A percentile compares a stretch with the other conserved stretches of the same genome.
phyloP scores from a whole-genome alignment of 2,329 filamentous ascomycete species.

The Aspergillus pseudotamarii region DNA sequence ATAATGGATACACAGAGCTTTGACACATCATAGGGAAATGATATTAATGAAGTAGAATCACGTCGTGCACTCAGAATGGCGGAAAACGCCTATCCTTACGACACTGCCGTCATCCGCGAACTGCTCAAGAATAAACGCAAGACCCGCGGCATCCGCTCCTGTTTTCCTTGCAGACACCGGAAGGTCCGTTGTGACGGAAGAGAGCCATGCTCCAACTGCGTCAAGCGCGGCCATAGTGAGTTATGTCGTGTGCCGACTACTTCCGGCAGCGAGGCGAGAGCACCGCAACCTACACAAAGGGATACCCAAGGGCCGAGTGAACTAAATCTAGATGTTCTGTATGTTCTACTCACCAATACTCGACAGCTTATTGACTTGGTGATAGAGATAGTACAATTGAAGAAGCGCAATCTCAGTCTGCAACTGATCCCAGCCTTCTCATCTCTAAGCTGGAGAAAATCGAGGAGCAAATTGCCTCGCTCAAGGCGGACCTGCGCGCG shows the following conservation, averaged over 20 bases:
- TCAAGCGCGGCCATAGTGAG: constrained; percentile 23
- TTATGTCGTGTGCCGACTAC: constrained; percentile 21
- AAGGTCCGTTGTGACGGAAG: constrained; percentile 26
- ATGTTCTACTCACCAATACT: background rate
- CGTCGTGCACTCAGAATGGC: background rate
- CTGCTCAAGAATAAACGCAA: constrained; percentile 28
- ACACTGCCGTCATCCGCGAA: constrained; percentile 23
- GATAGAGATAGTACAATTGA: background rate
- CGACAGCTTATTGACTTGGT: background rate
- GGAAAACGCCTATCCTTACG: constrained; percentile 25
- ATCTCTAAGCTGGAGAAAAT: constrained; percentile 21
- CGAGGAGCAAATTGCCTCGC: constrained; percentile 25
- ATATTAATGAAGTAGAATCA: background rate
- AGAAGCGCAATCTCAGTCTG: background rate
- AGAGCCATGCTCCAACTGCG: constrained; percentile 22
- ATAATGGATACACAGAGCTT: background rate
- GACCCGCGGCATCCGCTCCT: constrained; percentile 24
- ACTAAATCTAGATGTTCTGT: constrained; percentile 3
- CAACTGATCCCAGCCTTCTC: background rate
- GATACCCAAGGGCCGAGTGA: background rate
- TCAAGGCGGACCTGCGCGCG: constrained; percentile 23
- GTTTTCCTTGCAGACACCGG: constrained; percentile 29
- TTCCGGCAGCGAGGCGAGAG: constrained; percentile 1
- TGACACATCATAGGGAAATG: background rate
- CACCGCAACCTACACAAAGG: background rate